Percentiles rank a stretch among this genome's conserved stretches.
These are phyloP conservation scores for Leccinum pellstonianum DNA, from an alignment of 768 basidiomycete genomes.

Conservation along the genomic window DNA sequence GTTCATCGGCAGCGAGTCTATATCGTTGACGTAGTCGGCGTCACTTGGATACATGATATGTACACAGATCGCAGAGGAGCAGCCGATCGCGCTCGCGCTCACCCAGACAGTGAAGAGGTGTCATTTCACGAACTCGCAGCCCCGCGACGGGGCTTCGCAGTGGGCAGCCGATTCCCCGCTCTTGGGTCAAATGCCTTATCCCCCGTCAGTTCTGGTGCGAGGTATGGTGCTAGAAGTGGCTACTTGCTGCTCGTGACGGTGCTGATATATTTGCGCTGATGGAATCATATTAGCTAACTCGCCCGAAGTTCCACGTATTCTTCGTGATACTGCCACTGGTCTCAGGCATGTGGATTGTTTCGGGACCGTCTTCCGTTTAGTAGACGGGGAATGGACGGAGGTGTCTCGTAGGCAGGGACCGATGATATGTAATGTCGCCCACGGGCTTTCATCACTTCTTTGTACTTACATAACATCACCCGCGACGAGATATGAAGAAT, in stretches of 20 bases:
- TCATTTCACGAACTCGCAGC: too few species aligned
- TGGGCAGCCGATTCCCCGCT: too few species aligned
- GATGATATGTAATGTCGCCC: background rate
- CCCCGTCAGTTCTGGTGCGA: background rate
- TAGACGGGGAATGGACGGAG: background rate
- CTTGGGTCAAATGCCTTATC: background rate
- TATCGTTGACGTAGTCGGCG: conserved; percentile 70
- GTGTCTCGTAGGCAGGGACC: background rate
- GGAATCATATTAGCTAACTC: background rate
- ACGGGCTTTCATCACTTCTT: background rate
- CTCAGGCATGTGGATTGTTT: background rate
- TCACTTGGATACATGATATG: too few species aligned
- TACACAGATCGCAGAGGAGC: too few species aligned
- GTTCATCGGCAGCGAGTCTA: conserved; percentile 75
- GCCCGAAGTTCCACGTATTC: background rate
- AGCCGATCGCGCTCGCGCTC: too few species aligned
- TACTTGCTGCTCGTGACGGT: background rate
- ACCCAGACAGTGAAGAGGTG: too few species aligned
- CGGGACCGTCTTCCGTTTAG: background rate
- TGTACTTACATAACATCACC: background rate
- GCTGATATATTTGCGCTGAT: background rate
- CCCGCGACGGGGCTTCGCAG: too few species aligned
- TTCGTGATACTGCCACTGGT: background rate
- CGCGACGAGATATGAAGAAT: too few species aligned
- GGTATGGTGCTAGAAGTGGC: background rate